Conservation (phyloP, 164 flowering plant species). For the Magnolia sinica region DNA sequence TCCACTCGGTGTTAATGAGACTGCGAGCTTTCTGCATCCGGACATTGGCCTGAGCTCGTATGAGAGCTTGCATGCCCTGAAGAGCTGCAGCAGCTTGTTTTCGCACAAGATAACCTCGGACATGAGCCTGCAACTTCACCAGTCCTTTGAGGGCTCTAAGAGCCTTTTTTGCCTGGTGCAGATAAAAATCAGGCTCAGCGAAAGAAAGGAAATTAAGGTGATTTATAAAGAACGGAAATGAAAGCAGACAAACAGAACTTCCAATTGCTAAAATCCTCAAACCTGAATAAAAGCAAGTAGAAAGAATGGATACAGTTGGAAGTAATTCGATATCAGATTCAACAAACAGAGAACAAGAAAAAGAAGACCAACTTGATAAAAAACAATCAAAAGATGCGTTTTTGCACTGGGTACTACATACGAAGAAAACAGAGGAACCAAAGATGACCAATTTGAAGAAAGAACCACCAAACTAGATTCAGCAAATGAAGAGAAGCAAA, state of each 20-base stretch:
- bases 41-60: constrained; percentile 67
- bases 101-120: constrained; percentile 73
- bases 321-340: neutral
- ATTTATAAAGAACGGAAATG: neutral
- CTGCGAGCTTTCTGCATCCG: constrained; percentile 39
- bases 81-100: constrained; percentile 74
- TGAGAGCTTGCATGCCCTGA: constrained; percentile 71
- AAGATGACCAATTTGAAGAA: neutral
- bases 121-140: constrained; percentile 74
- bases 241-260: neutral
- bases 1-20: constrained; percentile 13
- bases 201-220: no score
- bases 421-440: neutral
- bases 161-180: constrained; percentile 74
- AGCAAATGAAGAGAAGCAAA: neutral
- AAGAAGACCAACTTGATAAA: neutral
- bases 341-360: neutral
- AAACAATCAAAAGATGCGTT: neutral
- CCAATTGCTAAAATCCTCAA: neutral
- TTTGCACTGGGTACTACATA: neutral
- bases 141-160: constrained; percentile 69
- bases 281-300: neutral
- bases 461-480: neutral
- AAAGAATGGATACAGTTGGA: neutral
- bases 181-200: neutral